These are phyloP conservation scores for Skeletonema grethae DNA, from an alignment of 108 stramenopile genomes.

Conservation along the genomic window DNA sequence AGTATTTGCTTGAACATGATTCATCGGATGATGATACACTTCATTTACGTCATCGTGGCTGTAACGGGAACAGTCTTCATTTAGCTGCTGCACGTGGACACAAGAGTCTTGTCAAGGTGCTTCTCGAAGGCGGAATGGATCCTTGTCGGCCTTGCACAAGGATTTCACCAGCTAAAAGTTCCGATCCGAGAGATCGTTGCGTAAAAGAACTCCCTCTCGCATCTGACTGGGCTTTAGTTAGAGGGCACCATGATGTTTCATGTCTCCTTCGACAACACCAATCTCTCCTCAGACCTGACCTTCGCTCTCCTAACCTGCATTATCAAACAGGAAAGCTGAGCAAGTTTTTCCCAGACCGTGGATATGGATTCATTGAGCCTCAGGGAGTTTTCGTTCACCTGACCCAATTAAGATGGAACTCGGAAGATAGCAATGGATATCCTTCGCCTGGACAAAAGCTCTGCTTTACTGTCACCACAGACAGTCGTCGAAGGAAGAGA, in stretches of 20 bases:
- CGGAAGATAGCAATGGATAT: no score
- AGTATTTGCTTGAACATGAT: neutral
- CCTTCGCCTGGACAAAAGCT: no score
- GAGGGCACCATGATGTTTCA: neutral
- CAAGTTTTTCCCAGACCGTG: no score
- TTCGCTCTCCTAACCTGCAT: no score
- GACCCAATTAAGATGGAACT: no score
- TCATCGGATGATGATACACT: neutral
- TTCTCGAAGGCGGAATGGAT: constrained; percentile 25
- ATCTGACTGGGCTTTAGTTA: neutral
- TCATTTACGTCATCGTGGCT: neutral
- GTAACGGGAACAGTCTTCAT: constrained; percentile 19
- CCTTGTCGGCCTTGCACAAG: neutral
- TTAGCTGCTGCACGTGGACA: constrained; percentile 28
- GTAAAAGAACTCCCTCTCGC: constrained; percentile 1
- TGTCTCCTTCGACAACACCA: neutral
- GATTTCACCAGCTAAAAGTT: neutral
- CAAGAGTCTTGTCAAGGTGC: constrained; percentile 14
- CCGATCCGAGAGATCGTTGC: neutral
- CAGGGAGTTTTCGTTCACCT: no score
- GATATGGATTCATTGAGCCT: no score
- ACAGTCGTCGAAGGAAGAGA: no score
- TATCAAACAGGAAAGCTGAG: no score
- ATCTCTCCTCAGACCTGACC: no score
- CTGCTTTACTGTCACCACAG: no score